Percentiles rank a stretch among this genome's conserved stretches.
Evolutionary conservation across 73 alveolate species (phyloP).

Genomic region (Stentor roeselii): DNA sequence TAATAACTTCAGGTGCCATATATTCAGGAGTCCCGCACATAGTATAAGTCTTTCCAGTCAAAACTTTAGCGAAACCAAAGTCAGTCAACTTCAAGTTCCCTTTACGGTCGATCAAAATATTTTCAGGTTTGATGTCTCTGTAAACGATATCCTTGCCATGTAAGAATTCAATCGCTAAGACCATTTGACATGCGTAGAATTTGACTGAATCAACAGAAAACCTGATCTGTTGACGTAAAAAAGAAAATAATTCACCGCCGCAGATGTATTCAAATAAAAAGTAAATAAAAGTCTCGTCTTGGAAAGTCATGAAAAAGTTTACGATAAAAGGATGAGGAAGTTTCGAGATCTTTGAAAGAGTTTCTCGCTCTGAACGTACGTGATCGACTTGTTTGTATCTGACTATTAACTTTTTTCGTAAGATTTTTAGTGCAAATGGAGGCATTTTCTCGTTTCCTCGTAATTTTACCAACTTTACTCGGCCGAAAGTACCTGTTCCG

Average conservation of each 20-base stretch:
- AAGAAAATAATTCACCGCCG: slow-evolving; percentile 9
- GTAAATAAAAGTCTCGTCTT: neutral
- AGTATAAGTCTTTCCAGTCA: slow-evolving; percentile 88
- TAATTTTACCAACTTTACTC: slow-evolving; percentile 69
- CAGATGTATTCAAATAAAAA: slow-evolving; percentile 2
- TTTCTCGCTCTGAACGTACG: slow-evolving; percentile 59
- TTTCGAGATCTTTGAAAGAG: slow-evolving; percentile 26
- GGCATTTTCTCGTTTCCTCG: slow-evolving; percentile 33
- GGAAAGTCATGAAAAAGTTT: neutral
- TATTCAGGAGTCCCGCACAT: slow-evolving; percentile 94
- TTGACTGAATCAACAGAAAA: neutral
- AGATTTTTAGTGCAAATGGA: slow-evolving; percentile 77
- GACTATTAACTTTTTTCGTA: slow-evolving; percentile 73
- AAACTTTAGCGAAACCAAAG: slow-evolving; percentile 90
- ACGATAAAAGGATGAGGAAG: slow-evolving; percentile 15
- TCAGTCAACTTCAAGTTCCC: slow-evolving; percentile 92
- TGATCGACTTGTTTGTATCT: slow-evolving; percentile 77
- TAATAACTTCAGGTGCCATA: slow-evolving; percentile 92
- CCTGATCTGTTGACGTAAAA: neutral
- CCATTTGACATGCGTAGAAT: slow-evolving; percentile 19
- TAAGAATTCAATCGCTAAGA: slow-evolving; percentile 80
- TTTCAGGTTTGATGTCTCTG: slow-evolving; percentile 94
- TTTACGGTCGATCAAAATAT: slow-evolving; percentile 77
- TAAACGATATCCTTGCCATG: slow-evolving; percentile 90
- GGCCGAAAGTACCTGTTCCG: slow-evolving; percentile 87